Evolutionary conservation across 306 rosid species (phyloP).

Genomic region (Dryas drummondii): DNA sequence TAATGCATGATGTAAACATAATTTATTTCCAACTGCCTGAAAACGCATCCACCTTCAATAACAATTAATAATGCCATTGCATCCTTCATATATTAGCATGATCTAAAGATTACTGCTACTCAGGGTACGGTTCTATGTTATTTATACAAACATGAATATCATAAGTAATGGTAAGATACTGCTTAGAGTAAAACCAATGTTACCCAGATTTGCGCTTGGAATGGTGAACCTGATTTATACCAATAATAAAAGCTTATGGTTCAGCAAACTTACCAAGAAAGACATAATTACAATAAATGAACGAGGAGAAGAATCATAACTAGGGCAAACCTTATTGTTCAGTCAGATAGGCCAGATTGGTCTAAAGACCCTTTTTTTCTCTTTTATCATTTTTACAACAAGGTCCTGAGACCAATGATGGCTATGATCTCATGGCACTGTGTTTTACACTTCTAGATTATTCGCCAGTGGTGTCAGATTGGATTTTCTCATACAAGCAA

Average conservation of each 20-base stretch:
- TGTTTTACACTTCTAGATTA: slow-evolving; percentile 16
- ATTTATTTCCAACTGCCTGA: no score
- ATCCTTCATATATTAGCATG: not conserved
- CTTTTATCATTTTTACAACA: no score
- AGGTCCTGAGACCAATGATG: no score
- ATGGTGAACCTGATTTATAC: not conserved
- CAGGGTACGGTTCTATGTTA: not conserved
- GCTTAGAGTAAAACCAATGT: not conserved
- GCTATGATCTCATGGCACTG: slow-evolving; percentile 1
- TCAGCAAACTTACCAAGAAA: not conserved
- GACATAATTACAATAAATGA: not conserved
- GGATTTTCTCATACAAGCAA: slow-evolving; percentile 60
- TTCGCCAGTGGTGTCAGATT: slow-evolving; percentile 43
- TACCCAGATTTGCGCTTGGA: not conserved
- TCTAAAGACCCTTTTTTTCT: not conserved
- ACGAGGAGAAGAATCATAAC: not conserved
- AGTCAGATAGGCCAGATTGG: not conserved
- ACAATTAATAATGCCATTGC: not conserved
- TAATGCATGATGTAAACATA: no score
- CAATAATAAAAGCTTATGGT: slow-evolving; percentile 4
- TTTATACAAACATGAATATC: not conserved
- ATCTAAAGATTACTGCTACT: not conserved
- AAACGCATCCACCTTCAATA: not conserved
- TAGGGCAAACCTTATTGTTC: not conserved
- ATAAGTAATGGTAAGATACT: not conserved